Evolutionary conservation across 2,329 filamentous ascomycete genomes (phyloP), one percentile per base, ranked within the genome.

Genomic region (Cladosporium sp.): DNA sequence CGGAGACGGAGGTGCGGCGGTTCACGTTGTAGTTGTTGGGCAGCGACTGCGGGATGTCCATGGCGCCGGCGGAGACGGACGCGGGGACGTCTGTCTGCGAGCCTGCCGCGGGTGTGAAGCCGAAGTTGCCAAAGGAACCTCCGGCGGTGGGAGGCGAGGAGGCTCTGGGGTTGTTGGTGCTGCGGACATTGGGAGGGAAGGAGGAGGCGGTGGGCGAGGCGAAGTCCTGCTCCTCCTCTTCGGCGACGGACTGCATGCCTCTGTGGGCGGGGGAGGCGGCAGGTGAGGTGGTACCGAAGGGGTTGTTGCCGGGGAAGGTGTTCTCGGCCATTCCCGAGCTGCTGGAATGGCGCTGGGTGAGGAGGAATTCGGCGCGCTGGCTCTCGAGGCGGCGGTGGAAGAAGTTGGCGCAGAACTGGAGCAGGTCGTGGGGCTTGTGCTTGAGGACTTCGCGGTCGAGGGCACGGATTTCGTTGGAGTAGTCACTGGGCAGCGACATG

Each of bases 1-100:
- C 93, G 38, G 93, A 97, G 49, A 98, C 93, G 3, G 93, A 97
- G 37, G 91, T 96, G 63, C 93, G 88, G 58, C 93, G 87, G 63
- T 83, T 87, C 72, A 95, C 85, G 70, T 95, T 95, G 74, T 96
- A 97, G 70, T 97, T 91, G 62, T 82, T 86, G 52, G 93, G 93
- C 66, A 95, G 89, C 62, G 82, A 84, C 59, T 88, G 84, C 37
- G 79, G 73, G 16, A 61, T 58, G 55, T 81, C 80, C 53, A 78
- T 77, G 18, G 76, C 60, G 56, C 66, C 68, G 32, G 61, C 54
- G 68, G 61, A 70, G 70, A 68, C 77, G 67, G 61, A 75, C 16
- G 62, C 62, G 61, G 46, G 55, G 61, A 56, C 69, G 67, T 63
- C 67, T 67, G 56, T 51, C 22, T 32, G 45, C 42, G 53, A 56